Percentiles rank a stretch among this genome's conserved stretches.
Conservation (phyloP, 176 grass and related monocot genomes). For the Bothriochloa decipiens region DNA sequence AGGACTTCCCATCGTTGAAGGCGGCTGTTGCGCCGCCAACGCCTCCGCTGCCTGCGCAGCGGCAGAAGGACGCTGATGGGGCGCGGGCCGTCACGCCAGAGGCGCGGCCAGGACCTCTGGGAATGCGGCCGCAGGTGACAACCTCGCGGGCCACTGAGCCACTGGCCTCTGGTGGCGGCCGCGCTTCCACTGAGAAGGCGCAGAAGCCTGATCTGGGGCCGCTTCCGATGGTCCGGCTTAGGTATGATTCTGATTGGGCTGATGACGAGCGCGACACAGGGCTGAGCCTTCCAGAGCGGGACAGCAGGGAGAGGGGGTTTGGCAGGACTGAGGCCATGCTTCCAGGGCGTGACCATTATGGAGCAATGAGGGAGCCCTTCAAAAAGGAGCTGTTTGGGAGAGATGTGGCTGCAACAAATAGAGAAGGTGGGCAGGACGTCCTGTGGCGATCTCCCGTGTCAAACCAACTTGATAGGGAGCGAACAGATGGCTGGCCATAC, state of each 20-base stretch:
- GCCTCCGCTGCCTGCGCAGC: conserved; percentile 47
- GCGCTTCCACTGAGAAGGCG: conserved; percentile 41
- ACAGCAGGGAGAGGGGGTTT: conserved; percentile 60
- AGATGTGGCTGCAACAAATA: conserved; percentile 49
- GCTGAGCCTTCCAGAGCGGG: conserved; percentile 75
- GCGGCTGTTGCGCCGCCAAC: conserved; percentile 57
- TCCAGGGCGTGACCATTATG: conserved; percentile 47
- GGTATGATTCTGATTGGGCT: conserved; percentile 90
- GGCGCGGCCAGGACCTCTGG: conserved; percentile 43
- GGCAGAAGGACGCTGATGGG: conserved; percentile 64
- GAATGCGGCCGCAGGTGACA: conserved; percentile 85
- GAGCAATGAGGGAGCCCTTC: conserved; percentile 46
- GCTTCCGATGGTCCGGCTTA: conserved; percentile 62
- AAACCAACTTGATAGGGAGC: conserved; percentile 51
- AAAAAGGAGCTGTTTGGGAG: conserved; percentile 64
- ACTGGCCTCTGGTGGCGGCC: conserved; percentile 27
- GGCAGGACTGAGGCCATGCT: conserved; percentile 52
- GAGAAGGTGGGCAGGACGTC: conserved; percentile 47
- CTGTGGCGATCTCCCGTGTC: conserved; percentile 58
- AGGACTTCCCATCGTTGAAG: conserved; percentile 92
- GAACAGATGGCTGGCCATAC: conserved; percentile 51
- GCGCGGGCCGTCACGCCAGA: conserved; percentile 33
- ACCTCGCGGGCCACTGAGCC: conserved; percentile 45
- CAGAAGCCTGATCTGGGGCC: conserved; percentile 58
- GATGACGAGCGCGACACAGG: conserved; percentile 95